Conservation (phyloP, 2,329 filamentous ascomycete species). For the Nemania sp. region DNA sequence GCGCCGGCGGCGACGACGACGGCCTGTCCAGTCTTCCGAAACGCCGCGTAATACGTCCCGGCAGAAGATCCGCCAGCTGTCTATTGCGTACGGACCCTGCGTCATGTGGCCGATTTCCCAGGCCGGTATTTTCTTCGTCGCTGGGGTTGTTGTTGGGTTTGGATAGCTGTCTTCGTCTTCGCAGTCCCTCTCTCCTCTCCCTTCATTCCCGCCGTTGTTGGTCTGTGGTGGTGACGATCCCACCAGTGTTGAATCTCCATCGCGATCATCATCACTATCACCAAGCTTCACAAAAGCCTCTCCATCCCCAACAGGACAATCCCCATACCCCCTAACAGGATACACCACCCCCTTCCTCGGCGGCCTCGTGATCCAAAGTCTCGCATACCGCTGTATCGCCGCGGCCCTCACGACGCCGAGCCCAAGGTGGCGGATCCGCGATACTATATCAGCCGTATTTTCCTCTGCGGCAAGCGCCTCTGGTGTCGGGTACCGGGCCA, state of each 20-base stretch:
- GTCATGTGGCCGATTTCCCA: constrained; percentile 90
- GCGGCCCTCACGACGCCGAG: constrained; percentile 69
- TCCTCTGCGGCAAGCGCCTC: constrained; percentile 61
- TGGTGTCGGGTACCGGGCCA: constrained; percentile 69
- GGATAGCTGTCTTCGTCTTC: not conserved
- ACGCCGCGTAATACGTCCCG: constrained; percentile 73
- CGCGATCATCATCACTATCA: not conserved
- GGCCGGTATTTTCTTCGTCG: constrained; percentile 48
- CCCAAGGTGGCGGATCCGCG: constrained; percentile 70
- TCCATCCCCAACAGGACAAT: constrained; percentile 31
- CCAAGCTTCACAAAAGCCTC: constrained; percentile 27
- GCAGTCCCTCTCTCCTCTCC: not conserved
- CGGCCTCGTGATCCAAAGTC: constrained; percentile 65
- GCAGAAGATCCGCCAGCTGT: constrained; percentile 94
- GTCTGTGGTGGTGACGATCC: not conserved
- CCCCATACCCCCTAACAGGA: constrained; percentile 54
- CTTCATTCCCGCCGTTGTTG: too few relatives aligned
- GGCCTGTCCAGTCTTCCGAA: constrained; percentile 68
- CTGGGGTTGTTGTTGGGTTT: too few relatives aligned
- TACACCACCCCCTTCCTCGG: constrained; percentile 62
- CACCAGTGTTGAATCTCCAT: not conserved
- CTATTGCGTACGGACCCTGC: constrained; percentile 78
- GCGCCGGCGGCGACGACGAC: too few relatives aligned
- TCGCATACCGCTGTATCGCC: constrained; percentile 71
- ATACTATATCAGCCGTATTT: constrained; percentile 58